Base-by-base conservation (phyloP, 441 rosid genomes). In the Lepidium campestre region DNA sequence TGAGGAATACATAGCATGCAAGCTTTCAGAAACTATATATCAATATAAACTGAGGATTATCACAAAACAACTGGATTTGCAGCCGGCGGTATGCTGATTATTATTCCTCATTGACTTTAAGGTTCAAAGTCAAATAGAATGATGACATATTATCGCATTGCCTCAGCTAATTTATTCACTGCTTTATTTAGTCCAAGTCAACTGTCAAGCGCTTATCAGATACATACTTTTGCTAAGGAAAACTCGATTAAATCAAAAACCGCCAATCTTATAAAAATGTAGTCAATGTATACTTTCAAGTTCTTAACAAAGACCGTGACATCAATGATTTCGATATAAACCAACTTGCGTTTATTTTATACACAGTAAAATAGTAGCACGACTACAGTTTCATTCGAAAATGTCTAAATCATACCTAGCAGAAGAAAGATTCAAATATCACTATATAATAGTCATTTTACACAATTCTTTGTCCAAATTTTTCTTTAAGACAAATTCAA, bases 181-280 rank as follows among this genome's bases (percentile, higher is more conserved):
- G 10, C 22, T 18, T 50, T 15, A 20, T 60, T 52, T 52, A 6
- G 17, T 31, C 73, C 15, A 69, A 48, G 72, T 67, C 70, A 36
- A 63, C 15, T 49, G 12, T 63, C 10, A 35, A 4, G n/a, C 10
- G 14, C 54, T 18, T 4, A 34, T 34, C 67, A 45, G 20, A 62
- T 23, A 35, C 11, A 62, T 29, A 14, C n/a, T 22, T 40, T 40
- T 29, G 12, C 12, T 2, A 42, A 32, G 15, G n/a, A 18, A 44
- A 44, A 60, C 23, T 23, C 8, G 2, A 59, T 15, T 25, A 25
- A 9, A 31, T 2, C n/a, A 15, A 20, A 45, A 47, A 20, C 13
- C 37, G 32, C 49, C 52, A 37, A 11, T 3, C 27, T 2, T 29
- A 58, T 10, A 41, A 41, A 15, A 42, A 29, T 17, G 27, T 27